Base-by-base conservation (phyloP, 768 basidiomycete genomes). In the Suillus spraguei region DNA sequence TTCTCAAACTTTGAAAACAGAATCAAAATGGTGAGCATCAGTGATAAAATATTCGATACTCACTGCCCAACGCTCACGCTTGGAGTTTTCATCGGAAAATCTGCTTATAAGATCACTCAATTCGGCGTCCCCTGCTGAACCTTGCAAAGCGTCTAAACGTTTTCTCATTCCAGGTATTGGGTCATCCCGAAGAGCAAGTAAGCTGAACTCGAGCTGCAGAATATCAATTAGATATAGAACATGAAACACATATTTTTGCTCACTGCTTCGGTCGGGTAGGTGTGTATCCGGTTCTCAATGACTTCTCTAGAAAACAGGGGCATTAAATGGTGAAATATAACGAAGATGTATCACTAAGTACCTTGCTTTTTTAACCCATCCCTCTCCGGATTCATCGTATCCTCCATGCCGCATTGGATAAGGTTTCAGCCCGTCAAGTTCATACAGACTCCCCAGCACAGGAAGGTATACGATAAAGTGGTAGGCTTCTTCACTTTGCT, bases 381-480 rank as follows among this genome's bases (percentile, higher is more conserved):
- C 92, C 77, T 91, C 91, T 6, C 87, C 88, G 10, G 73, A 76
- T 60, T 87, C 87, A 28, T 85, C 80, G 65, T 85, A 90, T 38
- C 78, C 69, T n/a, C 92, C 93, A 74, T 99, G 97, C 64, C 83
- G 85, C 20, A 98, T 85, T 2, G 97, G 89, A 65, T 82, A 78
- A 53, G 81, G 78, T 73, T 95, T 93, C 67, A 99, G 78, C 13
- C 97, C 97, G 71, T 99, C 97, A 38, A 99, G 83, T 77, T 99
- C 97, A 76, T 96, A 98, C 50, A 99, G 77, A 28, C 84, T 82
- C 22, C 92, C 97, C 76, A 88, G 83, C 49, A 88, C 78, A 5
- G 97, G 97, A 55, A 97, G 79, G 74, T 98, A 99, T 13, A 97
- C 90, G 47, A 99, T 89, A 71, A 99, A 99, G 70, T 99, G 97